A percentile compares a stretch with the other conserved stretches of the same genome.
Conservation (phyloP, 352 stramenopile genomes). For the Globisporangium heterothallicum region DNA sequence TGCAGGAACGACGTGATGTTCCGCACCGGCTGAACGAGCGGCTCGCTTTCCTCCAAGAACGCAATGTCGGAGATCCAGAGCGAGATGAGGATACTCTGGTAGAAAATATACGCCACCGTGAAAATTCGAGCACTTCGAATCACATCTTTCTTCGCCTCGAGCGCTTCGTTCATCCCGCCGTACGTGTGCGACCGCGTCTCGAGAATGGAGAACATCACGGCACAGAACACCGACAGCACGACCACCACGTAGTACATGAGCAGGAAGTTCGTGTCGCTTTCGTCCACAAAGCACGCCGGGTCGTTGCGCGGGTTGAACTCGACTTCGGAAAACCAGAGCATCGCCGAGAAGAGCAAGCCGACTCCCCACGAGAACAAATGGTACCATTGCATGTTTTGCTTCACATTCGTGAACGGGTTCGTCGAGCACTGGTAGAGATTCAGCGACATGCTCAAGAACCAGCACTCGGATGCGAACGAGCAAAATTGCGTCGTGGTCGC, state of each 20-base stretch:
- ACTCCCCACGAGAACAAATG: conserved; percentile 73
- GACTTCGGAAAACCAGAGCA: conserved; percentile 50
- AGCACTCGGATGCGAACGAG: conserved; percentile 78
- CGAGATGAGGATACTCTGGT: conserved; percentile 79
- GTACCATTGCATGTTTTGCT: conserved; percentile 64
- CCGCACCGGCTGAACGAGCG: conserved; percentile 33
- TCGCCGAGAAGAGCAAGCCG: conserved; percentile 38
- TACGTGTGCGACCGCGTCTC: conserved; percentile 71
- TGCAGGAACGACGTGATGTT: conserved; percentile 67
- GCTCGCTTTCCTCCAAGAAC: conserved; percentile 28
- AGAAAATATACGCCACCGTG: conserved; percentile 74
- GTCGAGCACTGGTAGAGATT: conserved; percentile 83
- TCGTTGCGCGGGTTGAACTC: conserved; percentile 46
- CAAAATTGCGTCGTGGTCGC: conserved; percentile 71
- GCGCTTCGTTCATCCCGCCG: conserved; percentile 69
- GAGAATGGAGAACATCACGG: conserved; percentile 54
- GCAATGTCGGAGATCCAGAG: conserved; percentile 67
- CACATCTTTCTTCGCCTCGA: conserved; percentile 75
- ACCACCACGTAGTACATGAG: conserved; percentile 76
- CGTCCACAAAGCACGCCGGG: conserved; percentile 65
- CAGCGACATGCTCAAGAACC: conserved; percentile 84
- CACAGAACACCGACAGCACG: conserved; percentile 59
- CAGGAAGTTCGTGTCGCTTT: conserved; percentile 57
- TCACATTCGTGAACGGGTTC: conserved; percentile 85
- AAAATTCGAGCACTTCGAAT: conserved; percentile 79